These are phyloP conservation scores for Wickerhamomyces strasburgensis DNA, from an alignment of 805 yeast species.

Conservation along the genomic window DNA sequence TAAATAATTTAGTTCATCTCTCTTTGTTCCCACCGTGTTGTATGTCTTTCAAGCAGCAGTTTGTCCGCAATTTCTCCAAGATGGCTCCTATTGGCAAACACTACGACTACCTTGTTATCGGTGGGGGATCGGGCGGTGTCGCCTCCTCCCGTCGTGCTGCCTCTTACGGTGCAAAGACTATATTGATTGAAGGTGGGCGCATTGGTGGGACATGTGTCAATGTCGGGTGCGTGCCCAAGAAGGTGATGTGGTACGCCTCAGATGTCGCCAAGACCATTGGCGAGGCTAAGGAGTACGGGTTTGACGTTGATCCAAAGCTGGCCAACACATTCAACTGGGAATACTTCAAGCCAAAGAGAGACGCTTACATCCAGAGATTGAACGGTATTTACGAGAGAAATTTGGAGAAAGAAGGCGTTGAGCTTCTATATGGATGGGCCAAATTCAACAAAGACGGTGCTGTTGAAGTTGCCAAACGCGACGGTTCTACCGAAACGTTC, in stretches of 20 bases:
- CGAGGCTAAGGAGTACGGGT: constrained; percentile 81
- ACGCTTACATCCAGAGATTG: constrained; percentile 80
- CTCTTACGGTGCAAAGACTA: constrained; percentile 81
- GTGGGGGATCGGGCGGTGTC: constrained; percentile 99
- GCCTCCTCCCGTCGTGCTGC: constrained; percentile 99
- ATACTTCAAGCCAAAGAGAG: constrained; percentile 78
- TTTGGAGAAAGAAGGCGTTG: constrained; percentile 83
- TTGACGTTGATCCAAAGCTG: constrained; percentile 50
- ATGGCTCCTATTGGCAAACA: constrained; percentile 61
- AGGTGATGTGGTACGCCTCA: constrained; percentile 97
- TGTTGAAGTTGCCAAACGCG: constrained; percentile 72
- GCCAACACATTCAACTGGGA: constrained; percentile 76
- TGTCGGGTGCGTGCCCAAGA: constrained; percentile 99
- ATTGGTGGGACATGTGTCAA: constrained; percentile 99
- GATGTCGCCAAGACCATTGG: constrained; percentile 74
- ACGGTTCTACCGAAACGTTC: constrained; percentile 50
- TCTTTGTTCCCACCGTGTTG: too few species aligned
- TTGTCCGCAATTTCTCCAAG: constrained; percentile 16
- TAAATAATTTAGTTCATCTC: too few species aligned
- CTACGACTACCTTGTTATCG: constrained; percentile 90
- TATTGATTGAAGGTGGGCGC: constrained; percentile 72
- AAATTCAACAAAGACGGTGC: constrained; percentile 62
- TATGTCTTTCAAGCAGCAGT: constrained; percentile 2
- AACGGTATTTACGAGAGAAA: constrained; percentile 93
- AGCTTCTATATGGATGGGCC: constrained; percentile 82